Conservation (phyloP, 2,329 filamentous ascomycete genomes). For the Knufia petricola region DNA sequence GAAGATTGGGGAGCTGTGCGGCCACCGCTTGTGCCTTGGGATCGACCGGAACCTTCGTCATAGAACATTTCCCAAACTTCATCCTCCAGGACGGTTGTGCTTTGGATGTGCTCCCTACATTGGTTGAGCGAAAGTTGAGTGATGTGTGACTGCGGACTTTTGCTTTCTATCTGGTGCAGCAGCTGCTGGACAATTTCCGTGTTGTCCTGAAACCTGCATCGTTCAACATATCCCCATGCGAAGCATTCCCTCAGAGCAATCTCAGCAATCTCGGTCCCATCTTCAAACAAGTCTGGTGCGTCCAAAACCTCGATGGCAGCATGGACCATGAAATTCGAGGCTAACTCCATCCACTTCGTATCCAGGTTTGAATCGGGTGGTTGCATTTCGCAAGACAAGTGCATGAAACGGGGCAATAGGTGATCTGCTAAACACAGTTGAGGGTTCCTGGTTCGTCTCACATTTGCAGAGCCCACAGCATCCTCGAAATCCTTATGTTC, state of each 20-base stretch:
- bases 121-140: neutral
- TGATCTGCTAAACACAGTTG: conserved; percentile 7
- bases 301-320: conserved; percentile 2
- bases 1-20: conserved; percentile 1
- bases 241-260: conserved; percentile 17
- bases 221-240: conserved; percentile 19
- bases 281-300: neutral
- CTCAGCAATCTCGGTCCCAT: neutral
- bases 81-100: neutral
- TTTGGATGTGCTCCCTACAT: conserved; percentile 9
- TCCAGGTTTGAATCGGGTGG: conserved; percentile 5
- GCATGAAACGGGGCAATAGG: conserved; percentile 18
- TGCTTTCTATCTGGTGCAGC: neutral
- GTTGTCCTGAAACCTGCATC: conserved; percentile 2
- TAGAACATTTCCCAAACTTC: conserved; percentile 7
- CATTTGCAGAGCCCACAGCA: neutral
- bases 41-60: neutral
- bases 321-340: neutral
- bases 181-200: neutral
- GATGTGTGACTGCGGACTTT: neutral
- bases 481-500: neutral
- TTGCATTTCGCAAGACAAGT: conserved; percentile 17
- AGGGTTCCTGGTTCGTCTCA: neutral
- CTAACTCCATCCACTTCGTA: conserved; percentile 17
- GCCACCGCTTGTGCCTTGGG: neutral